A percentile compares a stretch with the other conserved stretches of the same genome.
Evolutionary conservation across 148 eudicot genomes (phyloP).

Genomic region (Vaccinium vitisidaea): DNA sequence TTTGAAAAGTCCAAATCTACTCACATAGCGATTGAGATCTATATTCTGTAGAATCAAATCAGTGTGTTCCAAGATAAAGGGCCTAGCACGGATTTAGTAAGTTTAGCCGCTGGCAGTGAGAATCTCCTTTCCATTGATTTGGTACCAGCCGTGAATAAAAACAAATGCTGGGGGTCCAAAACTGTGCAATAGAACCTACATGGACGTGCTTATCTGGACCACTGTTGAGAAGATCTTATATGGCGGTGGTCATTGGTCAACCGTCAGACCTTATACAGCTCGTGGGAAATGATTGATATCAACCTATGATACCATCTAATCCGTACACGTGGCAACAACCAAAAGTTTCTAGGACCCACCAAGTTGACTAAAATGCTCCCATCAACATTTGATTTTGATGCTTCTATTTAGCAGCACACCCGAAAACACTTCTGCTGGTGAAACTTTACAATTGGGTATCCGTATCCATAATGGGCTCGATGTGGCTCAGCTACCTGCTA

Average conservation of each 20-base stretch:
- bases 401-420: background rate
- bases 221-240: background rate
- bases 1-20: background rate
- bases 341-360: background rate
- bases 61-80: background rate
- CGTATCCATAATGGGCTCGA: background rate
- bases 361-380: background rate
- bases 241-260: slow-evolving; percentile 12
- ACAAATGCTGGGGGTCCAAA: background rate
- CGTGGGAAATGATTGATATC: background rate
- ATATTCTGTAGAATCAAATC: background rate
- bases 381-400: background rate
- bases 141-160: background rate
- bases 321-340: background rate
- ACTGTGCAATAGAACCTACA: background rate
- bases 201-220: background rate
- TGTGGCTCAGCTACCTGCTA: too few species aligned
- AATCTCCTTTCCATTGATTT: slow-evolving; percentile 3
- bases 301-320: background rate
- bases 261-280: background rate
- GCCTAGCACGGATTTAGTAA: background rate
- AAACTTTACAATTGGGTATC: background rate
- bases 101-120: background rate
- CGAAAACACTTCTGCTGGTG: background rate
- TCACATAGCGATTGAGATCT: background rate